Conservation (phyloP, 176 grass and related monocot genomes). For the bread wheat (Triticum aestivum) region DNA sequence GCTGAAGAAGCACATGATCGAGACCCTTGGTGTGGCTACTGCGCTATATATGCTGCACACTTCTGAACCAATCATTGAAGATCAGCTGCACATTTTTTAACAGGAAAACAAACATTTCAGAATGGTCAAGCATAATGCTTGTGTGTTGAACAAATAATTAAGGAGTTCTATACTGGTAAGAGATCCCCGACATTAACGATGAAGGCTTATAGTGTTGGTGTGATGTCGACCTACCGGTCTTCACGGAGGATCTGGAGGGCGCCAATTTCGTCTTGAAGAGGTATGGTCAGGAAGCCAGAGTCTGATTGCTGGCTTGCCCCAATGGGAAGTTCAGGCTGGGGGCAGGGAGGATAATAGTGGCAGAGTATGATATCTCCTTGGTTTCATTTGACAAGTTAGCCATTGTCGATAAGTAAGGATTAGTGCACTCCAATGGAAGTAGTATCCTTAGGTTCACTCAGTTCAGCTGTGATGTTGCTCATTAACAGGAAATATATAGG, state of each 20-base stretch:
- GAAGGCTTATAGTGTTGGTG: constrained; percentile 32
- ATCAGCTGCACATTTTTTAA: constrained; percentile 33
- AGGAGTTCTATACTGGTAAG: constrained; percentile 39
- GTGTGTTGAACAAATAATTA: too few relatives aligned
- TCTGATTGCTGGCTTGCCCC: constrained; percentile 59
- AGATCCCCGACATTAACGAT: constrained; percentile 53
- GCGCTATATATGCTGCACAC: neutral
- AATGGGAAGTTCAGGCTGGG: constrained; percentile 57
- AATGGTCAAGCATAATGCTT: too few relatives aligned
- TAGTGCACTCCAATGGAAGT: too few relatives aligned
- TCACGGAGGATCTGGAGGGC: constrained; percentile 53
- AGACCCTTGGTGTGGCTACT: constrained; percentile 14
- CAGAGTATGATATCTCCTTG: constrained; percentile 45
- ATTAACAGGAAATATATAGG: too few relatives aligned
- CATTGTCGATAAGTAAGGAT: too few relatives aligned
- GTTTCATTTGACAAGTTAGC: neutral
- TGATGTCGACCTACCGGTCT: constrained; percentile 37
- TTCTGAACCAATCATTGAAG: constrained; percentile 46
- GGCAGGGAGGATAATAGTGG: constrained; percentile 71
- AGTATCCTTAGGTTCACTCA: too few relatives aligned
- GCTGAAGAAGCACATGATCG: constrained; percentile 43
- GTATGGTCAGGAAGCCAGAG: constrained; percentile 33
- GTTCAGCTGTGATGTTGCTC: too few relatives aligned
- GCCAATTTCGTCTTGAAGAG: constrained; percentile 51
- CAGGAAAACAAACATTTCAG: too few relatives aligned